phyloP scores from a whole-genome alignment of 768 basidiomycete species.

The Coprinellus micaceus region DNA sequence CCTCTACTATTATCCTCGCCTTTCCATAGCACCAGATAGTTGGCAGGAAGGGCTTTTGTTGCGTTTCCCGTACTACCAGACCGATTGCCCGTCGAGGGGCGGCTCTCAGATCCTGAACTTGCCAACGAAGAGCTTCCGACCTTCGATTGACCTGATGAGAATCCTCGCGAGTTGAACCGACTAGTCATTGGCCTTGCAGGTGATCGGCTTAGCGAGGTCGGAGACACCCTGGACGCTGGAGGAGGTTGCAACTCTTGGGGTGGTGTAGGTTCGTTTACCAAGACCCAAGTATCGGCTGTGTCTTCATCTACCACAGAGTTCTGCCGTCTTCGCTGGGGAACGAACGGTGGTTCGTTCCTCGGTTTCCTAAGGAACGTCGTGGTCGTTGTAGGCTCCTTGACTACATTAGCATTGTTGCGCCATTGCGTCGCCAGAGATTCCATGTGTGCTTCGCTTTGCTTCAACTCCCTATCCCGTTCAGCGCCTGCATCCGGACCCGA shows the following conservation, averaged over 20 bases:
- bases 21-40: conserved; percentile 51
- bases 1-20: conserved; percentile 39
- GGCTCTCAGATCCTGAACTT: conserved; percentile 13
- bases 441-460: conserved; percentile 29
- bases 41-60: conserved; percentile 29
- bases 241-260: conserved; percentile 17
- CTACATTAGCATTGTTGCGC: conserved; percentile 21
- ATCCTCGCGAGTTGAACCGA: neutral
- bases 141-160: neutral
- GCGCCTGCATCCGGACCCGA: conserved; percentile 50
- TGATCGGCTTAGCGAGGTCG: conserved; percentile 3
- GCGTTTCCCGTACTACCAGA: conserved; percentile 15
- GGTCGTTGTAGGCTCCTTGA: conserved; percentile 25
- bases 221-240: conserved; percentile 18
- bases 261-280: conserved; percentile 22
- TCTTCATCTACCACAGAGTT: neutral
- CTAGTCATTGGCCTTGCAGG: neutral
- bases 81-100: conserved; percentile 36
- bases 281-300: conserved; percentile 21
- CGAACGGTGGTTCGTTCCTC: conserved; percentile 28
- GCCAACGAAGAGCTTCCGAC: neutral
- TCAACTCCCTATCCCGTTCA: conserved; percentile 43
- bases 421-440: conserved; percentile 23
- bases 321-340: neutral
- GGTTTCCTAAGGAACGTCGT: conserved; percentile 23